phyloP scores from a whole-genome alignment of 116 monocot species.

The Trichopus zeylanicus region DNA sequence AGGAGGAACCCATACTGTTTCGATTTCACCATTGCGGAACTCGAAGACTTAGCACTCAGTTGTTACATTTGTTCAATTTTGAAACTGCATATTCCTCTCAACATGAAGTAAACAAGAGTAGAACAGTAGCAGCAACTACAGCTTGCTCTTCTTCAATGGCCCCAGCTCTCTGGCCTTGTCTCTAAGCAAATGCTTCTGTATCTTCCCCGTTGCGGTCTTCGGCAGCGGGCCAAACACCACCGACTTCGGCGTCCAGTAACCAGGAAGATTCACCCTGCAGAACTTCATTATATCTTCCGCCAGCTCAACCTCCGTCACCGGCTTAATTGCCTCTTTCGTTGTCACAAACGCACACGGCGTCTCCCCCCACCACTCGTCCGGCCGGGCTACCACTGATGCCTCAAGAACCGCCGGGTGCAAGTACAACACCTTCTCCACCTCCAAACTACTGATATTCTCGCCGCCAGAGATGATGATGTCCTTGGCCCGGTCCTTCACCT shows the following conservation, averaged over 20 bases:
- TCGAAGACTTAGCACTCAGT: too few relatives aligned
- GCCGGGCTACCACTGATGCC: slow-evolving; percentile 70
- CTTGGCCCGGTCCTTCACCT: slow-evolving; percentile 86
- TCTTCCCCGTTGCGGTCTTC: slow-evolving; percentile 87
- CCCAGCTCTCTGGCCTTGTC: slow-evolving; percentile 72
- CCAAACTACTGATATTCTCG: slow-evolving; percentile 87
- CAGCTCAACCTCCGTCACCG: slow-evolving; percentile 27
- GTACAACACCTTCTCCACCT: slow-evolving; percentile 69
- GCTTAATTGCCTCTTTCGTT: slow-evolving; percentile 20
- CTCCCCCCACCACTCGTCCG: slow-evolving; percentile 89
- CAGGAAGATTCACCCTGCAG: slow-evolving; percentile 61
- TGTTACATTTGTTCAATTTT: too few relatives aligned
- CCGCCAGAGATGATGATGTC: slow-evolving; percentile 93
- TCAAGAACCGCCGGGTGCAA: slow-evolving; percentile 77
- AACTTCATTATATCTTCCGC: slow-evolving; percentile 61
- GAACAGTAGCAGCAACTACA: slow-evolving; percentile 26
- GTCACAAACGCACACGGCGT: slow-evolving; percentile 90
- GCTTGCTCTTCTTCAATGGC: slow-evolving; percentile 67
- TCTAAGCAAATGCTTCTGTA: slow-evolving; percentile 85
- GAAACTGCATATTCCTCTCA: too few relatives aligned
- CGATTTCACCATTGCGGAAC: too few relatives aligned
- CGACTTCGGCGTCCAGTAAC: slow-evolving; percentile 80
- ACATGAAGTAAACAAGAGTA: too few relatives aligned
- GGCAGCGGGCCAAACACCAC: slow-evolving; percentile 76
- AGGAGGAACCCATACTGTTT: too few relatives aligned